phyloP scores from a whole-genome alignment of 1,139 yeast genomes.

The Yamadazyma dushanensis region DNA sequence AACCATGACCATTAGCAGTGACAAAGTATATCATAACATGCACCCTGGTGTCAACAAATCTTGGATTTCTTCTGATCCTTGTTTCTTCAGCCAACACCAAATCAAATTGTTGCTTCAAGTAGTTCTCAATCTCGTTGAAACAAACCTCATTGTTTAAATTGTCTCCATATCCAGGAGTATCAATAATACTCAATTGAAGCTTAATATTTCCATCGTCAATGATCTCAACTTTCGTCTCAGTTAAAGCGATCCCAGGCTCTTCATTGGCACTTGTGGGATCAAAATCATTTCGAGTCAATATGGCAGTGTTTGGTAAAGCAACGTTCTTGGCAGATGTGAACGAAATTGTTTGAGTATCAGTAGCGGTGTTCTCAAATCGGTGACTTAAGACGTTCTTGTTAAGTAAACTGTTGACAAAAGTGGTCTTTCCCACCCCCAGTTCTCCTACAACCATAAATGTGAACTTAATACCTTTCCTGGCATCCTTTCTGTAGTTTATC shows the following conservation, averaged over 20 bases:
- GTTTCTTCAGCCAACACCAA: slow-evolving; percentile 90
- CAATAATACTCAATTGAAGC: slow-evolving; percentile 61
- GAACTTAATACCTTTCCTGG: slow-evolving; percentile 82
- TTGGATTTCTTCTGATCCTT: slow-evolving; percentile 82
- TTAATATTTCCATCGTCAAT: slow-evolving; percentile 77
- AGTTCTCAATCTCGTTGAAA: slow-evolving; percentile 70
- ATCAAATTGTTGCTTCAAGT: slow-evolving; percentile 87
- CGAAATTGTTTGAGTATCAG: slow-evolving; percentile 50
- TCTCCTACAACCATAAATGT: slow-evolving; percentile 84
- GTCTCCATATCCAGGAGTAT: slow-evolving; percentile 81
- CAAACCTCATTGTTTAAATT: slow-evolving; percentile 64
- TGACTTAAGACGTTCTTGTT: slow-evolving; percentile 63
- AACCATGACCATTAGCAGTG: slow-evolving; percentile 77
- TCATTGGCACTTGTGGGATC: slow-evolving; percentile 46
- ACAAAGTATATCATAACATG: slow-evolving; percentile 72
- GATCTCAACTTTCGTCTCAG: slow-evolving; percentile 69
- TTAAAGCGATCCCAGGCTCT: slow-evolving; percentile 62
- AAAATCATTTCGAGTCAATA: slow-evolving; percentile 43
- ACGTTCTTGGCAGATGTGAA: slow-evolving; percentile 53
- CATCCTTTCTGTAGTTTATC: slow-evolving; percentile 63
- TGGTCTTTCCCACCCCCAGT: slow-evolving; percentile 83
- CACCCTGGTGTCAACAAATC: slow-evolving; percentile 75
- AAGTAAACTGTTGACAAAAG: slow-evolving; percentile 76
- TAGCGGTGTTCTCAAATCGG: slow-evolving; percentile 43
- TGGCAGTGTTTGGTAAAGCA: slow-evolving; percentile 47